phyloP scores from a whole-genome alignment of 768 basidiomycete species.

The Boletus sensibilis region DNA sequence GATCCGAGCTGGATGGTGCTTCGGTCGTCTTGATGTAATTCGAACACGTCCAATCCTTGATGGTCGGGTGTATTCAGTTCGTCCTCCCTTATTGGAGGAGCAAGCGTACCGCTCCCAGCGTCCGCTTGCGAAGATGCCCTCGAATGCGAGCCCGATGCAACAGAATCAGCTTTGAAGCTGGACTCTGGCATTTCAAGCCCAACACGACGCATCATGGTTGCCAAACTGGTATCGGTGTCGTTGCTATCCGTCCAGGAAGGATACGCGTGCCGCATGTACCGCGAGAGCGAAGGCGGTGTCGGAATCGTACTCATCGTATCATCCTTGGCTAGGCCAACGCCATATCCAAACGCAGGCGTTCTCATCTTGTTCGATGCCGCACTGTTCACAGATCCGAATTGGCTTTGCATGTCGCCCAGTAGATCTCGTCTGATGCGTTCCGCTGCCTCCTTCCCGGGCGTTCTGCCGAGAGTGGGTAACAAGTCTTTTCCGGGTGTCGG shows the following conservation, averaged over 20 bases:
- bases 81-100: slow-evolving; percentile 1
- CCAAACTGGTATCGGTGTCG: slow-evolving; percentile 56
- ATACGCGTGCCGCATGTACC: slow-evolving; percentile 52
- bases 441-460: slow-evolving; percentile 73
- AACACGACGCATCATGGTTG: slow-evolving; percentile 67
- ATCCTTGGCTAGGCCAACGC: slow-evolving; percentile 33
- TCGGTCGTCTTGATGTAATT: slow-evolving; percentile 27
- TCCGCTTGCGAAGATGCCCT: slow-evolving; percentile 8
- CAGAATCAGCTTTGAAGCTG: slow-evolving; percentile 16
- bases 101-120: not conserved
- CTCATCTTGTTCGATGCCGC: slow-evolving; percentile 19
- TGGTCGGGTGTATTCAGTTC: slow-evolving; percentile 25
- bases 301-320: slow-evolving; percentile 69
- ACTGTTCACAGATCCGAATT: slow-evolving; percentile 19
- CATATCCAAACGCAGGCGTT: slow-evolving; percentile 32
- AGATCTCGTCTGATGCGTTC: slow-evolving; percentile 65
- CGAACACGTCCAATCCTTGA: slow-evolving; percentile 25
- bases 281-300: slow-evolving; percentile 67
- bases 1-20: slow-evolving; percentile 13
- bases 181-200: slow-evolving; percentile 46
- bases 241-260: slow-evolving; percentile 41
- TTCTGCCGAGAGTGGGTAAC: slow-evolving; percentile 48
- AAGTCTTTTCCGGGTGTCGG: slow-evolving; percentile 67
- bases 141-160: slow-evolving; percentile 12
- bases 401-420: slow-evolving; percentile 51